Evolutionary conservation across 306 rosid species (phyloP).

Genomic region (Sicyos edulis): DNA sequence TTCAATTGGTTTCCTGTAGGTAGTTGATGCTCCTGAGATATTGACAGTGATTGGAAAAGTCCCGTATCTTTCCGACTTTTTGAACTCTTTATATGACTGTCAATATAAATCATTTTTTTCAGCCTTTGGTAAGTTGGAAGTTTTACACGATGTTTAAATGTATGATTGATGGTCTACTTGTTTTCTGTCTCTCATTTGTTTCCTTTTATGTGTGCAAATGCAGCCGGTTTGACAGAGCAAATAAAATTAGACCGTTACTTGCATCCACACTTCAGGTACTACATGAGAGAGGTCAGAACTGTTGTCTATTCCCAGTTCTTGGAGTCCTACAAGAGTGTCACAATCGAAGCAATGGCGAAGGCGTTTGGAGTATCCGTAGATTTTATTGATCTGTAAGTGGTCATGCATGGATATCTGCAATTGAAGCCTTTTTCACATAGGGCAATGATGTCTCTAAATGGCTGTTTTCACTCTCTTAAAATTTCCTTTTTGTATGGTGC

Average conservation of each 20-base stretch:
- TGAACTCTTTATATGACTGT: constrained; percentile 77
- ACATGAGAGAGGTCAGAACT: constrained; percentile 90
- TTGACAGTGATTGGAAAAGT: constrained; percentile 89
- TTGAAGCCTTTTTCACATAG: not conserved
- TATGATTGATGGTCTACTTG: not conserved
- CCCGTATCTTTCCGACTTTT: constrained; percentile 66
- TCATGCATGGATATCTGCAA: not conserved
- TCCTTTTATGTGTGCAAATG: constrained; percentile 18
- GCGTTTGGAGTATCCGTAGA: constrained; percentile 92
- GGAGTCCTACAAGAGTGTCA: constrained; percentile 95
- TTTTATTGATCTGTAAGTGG: constrained; percentile 82
- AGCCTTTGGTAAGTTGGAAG: constrained; percentile 72
- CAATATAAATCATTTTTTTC: constrained; percentile 80
- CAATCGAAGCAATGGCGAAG: constrained; percentile 93
- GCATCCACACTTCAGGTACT: constrained; percentile 87
- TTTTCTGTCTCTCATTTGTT: constrained; percentile 7
- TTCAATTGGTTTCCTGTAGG: constrained; percentile 35
- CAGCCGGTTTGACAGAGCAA: constrained; percentile 88
- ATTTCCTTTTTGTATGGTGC: constrained; percentile 17
- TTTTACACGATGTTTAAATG: not conserved
- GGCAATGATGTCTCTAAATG: not conserved
- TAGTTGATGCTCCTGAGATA: constrained; percentile 94
- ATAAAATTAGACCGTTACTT: constrained; percentile 85
- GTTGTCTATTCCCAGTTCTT: constrained; percentile 92
- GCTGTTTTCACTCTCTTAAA: not conserved